Evolutionary conservation across 2,329 filamentous ascomycete genomes (phyloP).

Genomic region (Gnomoniopsis smithogilvyi): DNA sequence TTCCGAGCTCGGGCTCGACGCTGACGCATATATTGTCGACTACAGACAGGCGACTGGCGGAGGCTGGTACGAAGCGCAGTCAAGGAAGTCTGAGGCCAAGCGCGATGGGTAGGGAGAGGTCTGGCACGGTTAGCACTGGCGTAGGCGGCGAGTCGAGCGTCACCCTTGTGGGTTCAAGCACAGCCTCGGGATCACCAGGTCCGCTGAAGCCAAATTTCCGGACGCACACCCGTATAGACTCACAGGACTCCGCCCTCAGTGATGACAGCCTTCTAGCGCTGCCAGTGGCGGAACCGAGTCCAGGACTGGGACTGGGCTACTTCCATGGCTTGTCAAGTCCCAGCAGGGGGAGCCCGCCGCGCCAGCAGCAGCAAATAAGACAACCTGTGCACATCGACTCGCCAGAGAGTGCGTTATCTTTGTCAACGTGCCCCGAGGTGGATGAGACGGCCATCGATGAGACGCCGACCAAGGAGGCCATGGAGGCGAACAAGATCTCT

Average conservation of each 20-base stretch:
- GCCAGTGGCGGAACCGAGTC: constrained; percentile 18
- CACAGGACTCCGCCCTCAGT: constrained; percentile 31
- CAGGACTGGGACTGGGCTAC: constrained; percentile 33
- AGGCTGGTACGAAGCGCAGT: constrained; percentile 15
- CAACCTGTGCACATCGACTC: constrained; percentile 25
- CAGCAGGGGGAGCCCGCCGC: constrained; percentile 26
- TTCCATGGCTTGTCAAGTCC: constrained; percentile 38
- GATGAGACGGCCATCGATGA: constrained; percentile 42
- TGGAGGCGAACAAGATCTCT: neutral
- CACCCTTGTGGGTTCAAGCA: constrained; percentile 6
- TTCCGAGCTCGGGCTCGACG: constrained; percentile 42
- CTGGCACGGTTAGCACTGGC: constrained; percentile 14
- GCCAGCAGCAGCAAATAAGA: constrained; percentile 8
- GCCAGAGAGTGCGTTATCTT: constrained; percentile 38
- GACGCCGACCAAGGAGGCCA: constrained; percentile 6
- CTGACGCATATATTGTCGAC: constrained; percentile 49
- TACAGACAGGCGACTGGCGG: constrained; percentile 49
- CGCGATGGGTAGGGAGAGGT: constrained; percentile 25
- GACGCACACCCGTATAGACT: constrained; percentile 26
- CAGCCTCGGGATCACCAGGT: constrained; percentile 24
- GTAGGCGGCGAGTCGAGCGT: neutral
- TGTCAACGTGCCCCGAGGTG: constrained; percentile 54
- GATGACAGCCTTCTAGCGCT: constrained; percentile 40
- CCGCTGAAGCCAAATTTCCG: constrained; percentile 23
- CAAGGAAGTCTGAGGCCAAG: neutral